Evolutionary conservation across 2,329 filamentous ascomycete species (phyloP).

Genomic region (Neonectria hederae): DNA sequence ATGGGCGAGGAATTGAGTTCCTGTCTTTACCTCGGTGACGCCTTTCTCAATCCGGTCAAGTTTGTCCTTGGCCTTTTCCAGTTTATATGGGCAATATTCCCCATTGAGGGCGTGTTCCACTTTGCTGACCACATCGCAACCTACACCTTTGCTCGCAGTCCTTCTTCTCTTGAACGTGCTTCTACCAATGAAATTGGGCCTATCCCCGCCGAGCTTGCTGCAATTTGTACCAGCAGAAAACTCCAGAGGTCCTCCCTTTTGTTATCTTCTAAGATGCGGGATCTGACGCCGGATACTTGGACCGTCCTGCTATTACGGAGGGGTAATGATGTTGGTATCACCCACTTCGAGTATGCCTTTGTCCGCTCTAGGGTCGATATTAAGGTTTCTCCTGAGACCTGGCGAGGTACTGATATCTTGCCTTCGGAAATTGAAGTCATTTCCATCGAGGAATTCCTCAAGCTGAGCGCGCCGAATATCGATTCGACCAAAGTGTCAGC

Average conservation of each 20-base stretch:
- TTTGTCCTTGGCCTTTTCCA: neutral
- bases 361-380: neutral
- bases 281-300: neutral
- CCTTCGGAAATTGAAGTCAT: neutral
- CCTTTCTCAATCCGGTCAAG: neutral
- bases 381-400: neutral
- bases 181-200: neutral
- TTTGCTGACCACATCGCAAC: neutral
- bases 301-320: neutral
- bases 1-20: neutral
- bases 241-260: neutral
- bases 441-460: neutral
- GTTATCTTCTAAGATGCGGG: neutral
- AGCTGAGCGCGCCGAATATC: neutral
- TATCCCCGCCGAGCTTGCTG: neutral
- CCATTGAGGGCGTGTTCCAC: neutral
- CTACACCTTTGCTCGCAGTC: neutral
- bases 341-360: neutral
- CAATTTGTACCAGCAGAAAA: neutral
- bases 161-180: neutral
- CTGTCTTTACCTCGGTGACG: neutral
- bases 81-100: neutral
- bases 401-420: neutral
- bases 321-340: neutral
- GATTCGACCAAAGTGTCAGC: neutral